These are phyloP conservation scores for Peronospora destructor DNA, from an alignment of 352 stramenopile genomes.

Conservation along the genomic window DNA sequence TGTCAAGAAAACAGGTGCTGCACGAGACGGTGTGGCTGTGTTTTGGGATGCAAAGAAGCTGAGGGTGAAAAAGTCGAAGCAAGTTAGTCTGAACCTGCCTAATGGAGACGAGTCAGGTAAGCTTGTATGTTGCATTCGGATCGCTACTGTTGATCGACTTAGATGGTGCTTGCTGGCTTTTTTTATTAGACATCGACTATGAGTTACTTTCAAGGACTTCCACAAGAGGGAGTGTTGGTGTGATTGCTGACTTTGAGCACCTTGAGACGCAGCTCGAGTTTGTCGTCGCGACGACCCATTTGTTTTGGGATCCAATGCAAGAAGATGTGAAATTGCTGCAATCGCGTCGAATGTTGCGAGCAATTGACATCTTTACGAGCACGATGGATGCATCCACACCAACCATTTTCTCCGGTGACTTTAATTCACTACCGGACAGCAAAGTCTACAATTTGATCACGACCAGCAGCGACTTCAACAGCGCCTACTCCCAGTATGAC, in stretches of 20 bases:
- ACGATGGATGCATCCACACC: slow-evolving; percentile 14
- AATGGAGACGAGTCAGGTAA: slow-evolving; percentile 50
- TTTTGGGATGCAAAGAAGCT: slow-evolving; percentile 61
- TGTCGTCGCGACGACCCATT: slow-evolving; percentile 70
- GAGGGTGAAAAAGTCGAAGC: slow-evolving; percentile 33
- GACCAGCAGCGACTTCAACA: slow-evolving; percentile 30
- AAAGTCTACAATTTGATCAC: slow-evolving; percentile 65
- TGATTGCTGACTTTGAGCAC: slow-evolving; percentile 52
- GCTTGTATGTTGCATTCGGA: not conserved
- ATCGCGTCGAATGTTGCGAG: slow-evolving; percentile 42
- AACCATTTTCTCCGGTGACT: slow-evolving; percentile 69
- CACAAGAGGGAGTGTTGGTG: slow-evolving; percentile 48
- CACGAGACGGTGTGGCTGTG: slow-evolving; percentile 65
- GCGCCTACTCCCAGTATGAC: slow-evolving; percentile 52
- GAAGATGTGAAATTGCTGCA: slow-evolving; percentile 83
- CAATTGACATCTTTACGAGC: slow-evolving; percentile 35
- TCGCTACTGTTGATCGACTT: slow-evolving; percentile 24
- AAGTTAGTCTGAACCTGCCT: slow-evolving; percentile 46
- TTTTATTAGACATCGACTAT: slow-evolving; percentile 36
- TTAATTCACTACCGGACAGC: slow-evolving; percentile 76
- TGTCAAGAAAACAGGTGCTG: slow-evolving; percentile 55
- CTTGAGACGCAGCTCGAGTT: slow-evolving; percentile 33
- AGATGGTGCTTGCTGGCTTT: not conserved
- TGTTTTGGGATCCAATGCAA: slow-evolving; percentile 80
- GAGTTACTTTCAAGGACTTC: slow-evolving; percentile 45